Conservation (phyloP, 495 filamentous ascomycete genomes). For the Corynascus novoguineensis region DNA sequence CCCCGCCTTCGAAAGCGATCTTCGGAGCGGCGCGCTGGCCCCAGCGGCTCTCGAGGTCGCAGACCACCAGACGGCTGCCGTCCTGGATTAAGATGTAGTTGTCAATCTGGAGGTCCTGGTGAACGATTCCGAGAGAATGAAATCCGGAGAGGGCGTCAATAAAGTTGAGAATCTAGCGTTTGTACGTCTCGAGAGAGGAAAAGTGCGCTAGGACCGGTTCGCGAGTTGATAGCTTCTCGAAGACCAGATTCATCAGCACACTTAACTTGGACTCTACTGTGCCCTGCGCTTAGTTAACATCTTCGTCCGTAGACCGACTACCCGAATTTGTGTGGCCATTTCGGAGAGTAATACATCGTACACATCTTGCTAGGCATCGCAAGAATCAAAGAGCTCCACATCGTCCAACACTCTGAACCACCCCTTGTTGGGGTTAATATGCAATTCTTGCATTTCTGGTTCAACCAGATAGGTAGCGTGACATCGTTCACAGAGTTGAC, state of each 20-base stretch:
- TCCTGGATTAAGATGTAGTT: slow-evolving; percentile 25
- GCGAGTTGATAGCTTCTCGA: slow-evolving; percentile 18
- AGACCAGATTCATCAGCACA: slow-evolving; percentile 28
- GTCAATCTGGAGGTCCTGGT: slow-evolving; percentile 29
- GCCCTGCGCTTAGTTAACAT: too few relatives aligned
- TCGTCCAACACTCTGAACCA: too few relatives aligned
- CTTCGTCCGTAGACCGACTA: too few relatives aligned
- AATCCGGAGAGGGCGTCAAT: slow-evolving; percentile 18
- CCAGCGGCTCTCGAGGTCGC: slow-evolving; percentile 31
- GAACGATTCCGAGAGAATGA: slow-evolving; percentile 28
- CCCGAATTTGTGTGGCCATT: too few relatives aligned
- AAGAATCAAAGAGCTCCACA: too few relatives aligned
- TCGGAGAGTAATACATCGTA: too few relatives aligned
- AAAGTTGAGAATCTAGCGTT: slow-evolving; percentile 13
- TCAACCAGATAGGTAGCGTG: too few relatives aligned
- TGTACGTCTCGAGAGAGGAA: slow-evolving; percentile 10
- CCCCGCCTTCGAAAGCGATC: slow-evolving; percentile 2
- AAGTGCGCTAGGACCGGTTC: slow-evolving; percentile 10
- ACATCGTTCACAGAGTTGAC: too few relatives aligned
- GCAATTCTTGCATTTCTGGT: too few relatives aligned
- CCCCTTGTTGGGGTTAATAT: too few relatives aligned
- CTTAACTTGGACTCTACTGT: slow-evolving; percentile 23
- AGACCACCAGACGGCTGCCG: slow-evolving; percentile 18
- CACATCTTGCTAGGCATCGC: too few relatives aligned
- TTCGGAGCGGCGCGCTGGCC: slow-evolving; percentile 19